A percentile compares a stretch with the other conserved stretches of the same genome.
Evolutionary conservation across 345 rosid species (phyloP).

Genomic region (Populus ilicifolia): DNA sequence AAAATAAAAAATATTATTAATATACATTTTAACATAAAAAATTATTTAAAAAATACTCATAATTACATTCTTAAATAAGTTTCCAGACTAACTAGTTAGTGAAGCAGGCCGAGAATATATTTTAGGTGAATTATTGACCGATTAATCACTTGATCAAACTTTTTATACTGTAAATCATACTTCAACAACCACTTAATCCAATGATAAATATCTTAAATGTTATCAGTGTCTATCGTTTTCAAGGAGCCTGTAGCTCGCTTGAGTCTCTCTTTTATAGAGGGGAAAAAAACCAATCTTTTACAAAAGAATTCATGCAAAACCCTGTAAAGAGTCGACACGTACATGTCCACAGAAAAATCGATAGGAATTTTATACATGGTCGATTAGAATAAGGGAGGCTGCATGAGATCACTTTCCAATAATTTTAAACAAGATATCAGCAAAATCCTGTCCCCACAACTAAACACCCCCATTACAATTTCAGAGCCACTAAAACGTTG

Average conservation of each 20-base stretch:
- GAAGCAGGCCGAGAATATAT: neutral
- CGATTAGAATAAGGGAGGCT: neutral
- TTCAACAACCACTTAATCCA: neutral
- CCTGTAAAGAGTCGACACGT: neutral
- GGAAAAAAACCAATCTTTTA: neutral
- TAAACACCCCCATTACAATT: conserved; percentile 4
- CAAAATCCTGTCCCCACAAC: neutral
- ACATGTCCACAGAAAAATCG: neutral
- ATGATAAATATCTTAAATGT: neutral
- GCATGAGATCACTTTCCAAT: neutral
- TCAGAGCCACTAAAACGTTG: neutral
- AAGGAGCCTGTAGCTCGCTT: too few species aligned
- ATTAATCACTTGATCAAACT: too few species aligned
- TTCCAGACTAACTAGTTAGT: neutral
- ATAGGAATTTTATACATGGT: neutral
- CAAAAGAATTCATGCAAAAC: neutral
- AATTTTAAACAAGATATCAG: neutral
- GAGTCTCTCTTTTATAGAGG: too few species aligned
- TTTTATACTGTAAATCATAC: neutral
- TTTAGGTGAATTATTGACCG: too few species aligned
- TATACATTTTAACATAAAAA: too few species aligned
- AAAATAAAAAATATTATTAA: too few species aligned
- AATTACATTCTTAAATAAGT: too few species aligned
- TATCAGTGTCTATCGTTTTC: too few species aligned
- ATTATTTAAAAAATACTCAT: too few species aligned